Evolutionary conservation across 805 yeast species (phyloP).

Genomic region (Alloascoidea africana): DNA sequence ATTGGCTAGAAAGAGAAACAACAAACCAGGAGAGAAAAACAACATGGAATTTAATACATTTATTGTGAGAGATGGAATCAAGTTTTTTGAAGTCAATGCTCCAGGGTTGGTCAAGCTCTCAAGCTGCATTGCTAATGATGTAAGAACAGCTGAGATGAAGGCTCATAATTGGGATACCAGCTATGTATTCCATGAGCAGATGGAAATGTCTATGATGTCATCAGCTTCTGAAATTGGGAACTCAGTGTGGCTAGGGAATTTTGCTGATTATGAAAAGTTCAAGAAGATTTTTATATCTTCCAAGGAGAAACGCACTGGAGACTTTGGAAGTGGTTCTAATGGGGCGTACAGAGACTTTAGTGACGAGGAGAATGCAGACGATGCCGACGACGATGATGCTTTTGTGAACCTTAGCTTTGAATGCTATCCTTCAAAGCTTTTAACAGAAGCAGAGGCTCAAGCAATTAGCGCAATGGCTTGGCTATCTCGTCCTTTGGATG

Average conservation of each 20-base stretch:
- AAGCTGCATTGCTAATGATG: not conserved
- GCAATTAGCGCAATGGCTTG: too few species aligned
- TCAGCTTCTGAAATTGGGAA: slow-evolving; percentile 45
- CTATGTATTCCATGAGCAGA: slow-evolving; percentile 53
- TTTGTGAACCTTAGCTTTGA: too few species aligned
- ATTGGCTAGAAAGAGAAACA: not conserved
- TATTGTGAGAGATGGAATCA: not conserved
- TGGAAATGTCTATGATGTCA: slow-evolving; percentile 78
- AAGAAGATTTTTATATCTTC: too few species aligned
- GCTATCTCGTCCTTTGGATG: too few species aligned
- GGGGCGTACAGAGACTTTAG: too few species aligned
- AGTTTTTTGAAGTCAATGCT: not conserved
- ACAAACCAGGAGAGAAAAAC: too few species aligned
- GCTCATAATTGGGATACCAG: slow-evolving; percentile 50
- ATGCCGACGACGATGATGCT: slow-evolving; percentile 4
- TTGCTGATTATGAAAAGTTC: slow-evolving; percentile 39
- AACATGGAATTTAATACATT: not conserved
- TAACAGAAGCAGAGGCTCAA: too few species aligned
- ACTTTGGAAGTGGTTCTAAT: too few species aligned
- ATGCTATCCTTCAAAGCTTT: too few species aligned
- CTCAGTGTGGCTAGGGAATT: slow-evolving; percentile 72
- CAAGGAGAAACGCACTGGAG: slow-evolving; percentile 3
- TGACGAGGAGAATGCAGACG: too few species aligned
- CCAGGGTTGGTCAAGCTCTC: not conserved
- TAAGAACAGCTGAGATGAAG: not conserved